Conservation (phyloP, 1,284 basidiomycete species). For the Moesziomyces sp. region DNA sequence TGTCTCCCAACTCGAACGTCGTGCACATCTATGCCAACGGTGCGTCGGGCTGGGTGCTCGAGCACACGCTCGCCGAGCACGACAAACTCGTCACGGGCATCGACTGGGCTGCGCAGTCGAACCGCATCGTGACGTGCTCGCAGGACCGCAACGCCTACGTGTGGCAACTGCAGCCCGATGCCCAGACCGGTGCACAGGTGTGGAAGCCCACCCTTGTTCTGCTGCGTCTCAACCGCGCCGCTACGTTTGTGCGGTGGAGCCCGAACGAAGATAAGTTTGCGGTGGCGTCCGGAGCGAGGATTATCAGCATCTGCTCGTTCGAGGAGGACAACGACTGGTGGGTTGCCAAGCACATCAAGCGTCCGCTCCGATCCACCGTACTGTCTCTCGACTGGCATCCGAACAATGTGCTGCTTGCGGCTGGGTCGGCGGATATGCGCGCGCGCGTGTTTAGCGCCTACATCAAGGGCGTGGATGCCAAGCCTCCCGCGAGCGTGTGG, state of each 20-base stretch:
- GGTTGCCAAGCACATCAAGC: slow-evolving; percentile 97
- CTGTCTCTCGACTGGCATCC: slow-evolving; percentile 96
- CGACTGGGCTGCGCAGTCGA: slow-evolving; percentile 96
- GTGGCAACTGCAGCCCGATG: slow-evolving; percentile 84
- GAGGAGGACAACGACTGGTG: slow-evolving; percentile 88
- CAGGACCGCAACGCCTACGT: slow-evolving; percentile 99
- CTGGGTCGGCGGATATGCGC: slow-evolving; percentile 93
- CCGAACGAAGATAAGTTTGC: slow-evolving; percentile 99
- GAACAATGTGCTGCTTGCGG: slow-evolving; percentile 92
- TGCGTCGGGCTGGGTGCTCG: slow-evolving; percentile 74
- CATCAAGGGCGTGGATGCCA: slow-evolving; percentile 97
- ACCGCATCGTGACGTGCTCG: slow-evolving; percentile 96
- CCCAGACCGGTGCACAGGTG: slow-evolving; percentile 72
- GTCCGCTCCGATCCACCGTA: slow-evolving; percentile 92
- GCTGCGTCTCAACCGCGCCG: slow-evolving; percentile 92
- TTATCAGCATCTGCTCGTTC: slow-evolving; percentile 66
- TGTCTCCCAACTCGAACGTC: slow-evolving; percentile 90
- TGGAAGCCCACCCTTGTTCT: slow-evolving; percentile 99
- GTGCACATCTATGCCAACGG: slow-evolving; percentile 78
- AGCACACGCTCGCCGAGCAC: slow-evolving; percentile 89
- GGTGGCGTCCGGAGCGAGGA: slow-evolving; percentile 88
- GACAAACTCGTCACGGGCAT: slow-evolving; percentile 98
- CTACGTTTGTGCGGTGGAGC: slow-evolving; percentile 94
- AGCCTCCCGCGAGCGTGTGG: slow-evolving; percentile 91
- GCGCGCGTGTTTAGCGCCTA: slow-evolving; percentile 98